phyloP scores from a whole-genome alignment of 345 rosid species.

The Boechera stricta region DNA sequence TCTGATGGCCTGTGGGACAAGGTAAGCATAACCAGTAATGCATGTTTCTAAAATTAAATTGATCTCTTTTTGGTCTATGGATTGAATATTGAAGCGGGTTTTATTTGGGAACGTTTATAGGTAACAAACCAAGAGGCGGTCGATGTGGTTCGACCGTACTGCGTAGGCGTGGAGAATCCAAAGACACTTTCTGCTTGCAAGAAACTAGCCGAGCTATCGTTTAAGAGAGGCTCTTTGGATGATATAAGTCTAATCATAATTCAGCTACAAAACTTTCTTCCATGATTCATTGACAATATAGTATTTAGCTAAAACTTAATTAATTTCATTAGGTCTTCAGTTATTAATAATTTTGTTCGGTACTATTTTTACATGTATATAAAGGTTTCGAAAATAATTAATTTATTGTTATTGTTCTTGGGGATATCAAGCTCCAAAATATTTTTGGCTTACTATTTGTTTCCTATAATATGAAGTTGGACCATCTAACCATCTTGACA shows the following conservation, averaged over 20 bases:
- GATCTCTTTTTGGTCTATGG: background rate
- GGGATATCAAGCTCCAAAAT: conserved; percentile 8
- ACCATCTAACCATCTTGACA: background rate
- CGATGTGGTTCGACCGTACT: conserved; percentile 65
- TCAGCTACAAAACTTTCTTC: conserved; percentile 51
- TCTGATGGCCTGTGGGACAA: conserved; percentile 98
- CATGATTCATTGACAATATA: conserved; percentile 34
- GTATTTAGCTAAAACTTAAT: conserved; percentile 20
- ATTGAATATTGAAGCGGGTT: conserved; percentile 11
- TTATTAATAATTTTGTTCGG: conserved; percentile 30
- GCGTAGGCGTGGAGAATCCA: conserved; percentile 49
- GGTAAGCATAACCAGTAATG: conserved; percentile 50
- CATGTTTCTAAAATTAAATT: background rate
- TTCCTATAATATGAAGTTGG: background rate
- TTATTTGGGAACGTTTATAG: conserved; percentile 41
- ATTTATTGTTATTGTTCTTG: background rate
- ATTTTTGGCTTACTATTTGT: background rate
- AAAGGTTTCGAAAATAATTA: conserved; percentile 22
- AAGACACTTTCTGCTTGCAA: conserved; percentile 67
- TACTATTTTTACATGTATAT: conserved; percentile 14
- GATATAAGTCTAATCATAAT: conserved; percentile 80
- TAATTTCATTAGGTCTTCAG: conserved; percentile 24
- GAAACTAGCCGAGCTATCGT: conserved; percentile 76
- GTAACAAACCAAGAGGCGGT: conserved; percentile 93
- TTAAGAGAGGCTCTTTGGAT: conserved; percentile 73